These are phyloP conservation scores for Aspergillus glaucus DNA, from an alignment of 2,329 filamentous ascomycete genomes.

Conservation along the genomic window DNA sequence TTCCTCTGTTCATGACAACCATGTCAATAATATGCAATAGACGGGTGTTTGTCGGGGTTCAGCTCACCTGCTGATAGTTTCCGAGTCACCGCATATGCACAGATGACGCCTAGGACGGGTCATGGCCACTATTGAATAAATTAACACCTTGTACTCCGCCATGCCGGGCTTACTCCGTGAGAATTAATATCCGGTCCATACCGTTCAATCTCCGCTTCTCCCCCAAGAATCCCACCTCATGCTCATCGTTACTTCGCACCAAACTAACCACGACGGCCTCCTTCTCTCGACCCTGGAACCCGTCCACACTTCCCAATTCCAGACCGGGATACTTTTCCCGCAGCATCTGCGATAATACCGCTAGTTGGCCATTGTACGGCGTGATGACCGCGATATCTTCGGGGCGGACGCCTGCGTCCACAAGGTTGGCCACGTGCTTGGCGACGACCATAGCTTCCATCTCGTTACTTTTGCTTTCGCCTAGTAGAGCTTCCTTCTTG, in stretches of 20 bases:
- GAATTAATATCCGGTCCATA: conserved; percentile 42
- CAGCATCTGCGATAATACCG: conserved; percentile 65
- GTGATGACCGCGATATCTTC: conserved; percentile 91
- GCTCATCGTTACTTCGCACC: conserved; percentile 81
- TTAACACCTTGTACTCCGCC: neutral
- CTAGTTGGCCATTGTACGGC: conserved; percentile 92
- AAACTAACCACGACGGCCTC: conserved; percentile 89
- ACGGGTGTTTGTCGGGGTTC: neutral
- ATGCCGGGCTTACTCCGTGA: neutral
- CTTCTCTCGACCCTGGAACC: conserved; percentile 95
- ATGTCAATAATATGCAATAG: conserved; percentile 1
- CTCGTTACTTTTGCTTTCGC: conserved; percentile 84
- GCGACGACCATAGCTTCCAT: conserved; percentile 79
- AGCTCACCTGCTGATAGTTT: conserved; percentile 80
- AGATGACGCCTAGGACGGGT: conserved; percentile 87
- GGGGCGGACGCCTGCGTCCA: conserved; percentile 71
- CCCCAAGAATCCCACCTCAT: conserved; percentile 85
- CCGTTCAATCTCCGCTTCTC: conserved; percentile 91
- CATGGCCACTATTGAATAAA: conserved; percentile 70
- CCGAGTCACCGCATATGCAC: conserved; percentile 86
- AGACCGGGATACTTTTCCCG: conserved; percentile 77
- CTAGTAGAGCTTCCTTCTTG: conserved; percentile 49
- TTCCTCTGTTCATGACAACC: conserved; percentile 56
- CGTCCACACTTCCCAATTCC: conserved; percentile 93
- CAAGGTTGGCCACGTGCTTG: conserved; percentile 67